A percentile compares a stretch with the other conserved stretches of the same genome.
phyloP scores from a whole-genome alignment of 768 basidiomycete genomes.

The Suillus decipiens region DNA sequence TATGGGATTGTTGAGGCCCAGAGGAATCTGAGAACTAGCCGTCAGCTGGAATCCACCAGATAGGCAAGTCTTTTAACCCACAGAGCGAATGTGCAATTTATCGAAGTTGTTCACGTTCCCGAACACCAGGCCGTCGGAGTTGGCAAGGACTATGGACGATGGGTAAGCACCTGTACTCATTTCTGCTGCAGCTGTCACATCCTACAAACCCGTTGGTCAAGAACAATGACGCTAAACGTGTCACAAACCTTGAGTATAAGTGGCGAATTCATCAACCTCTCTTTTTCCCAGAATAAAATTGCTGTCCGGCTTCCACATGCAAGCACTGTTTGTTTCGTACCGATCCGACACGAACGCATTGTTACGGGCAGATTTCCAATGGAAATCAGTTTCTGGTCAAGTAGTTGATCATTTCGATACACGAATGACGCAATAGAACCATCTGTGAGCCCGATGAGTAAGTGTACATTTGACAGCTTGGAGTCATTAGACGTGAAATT shows the following conservation, averaged over 20 bases:
- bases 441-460: constrained; percentile 76
- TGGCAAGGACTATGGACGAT: constrained; percentile 60
- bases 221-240: background rate
- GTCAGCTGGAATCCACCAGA: constrained; percentile 9
- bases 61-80: constrained; percentile 33
- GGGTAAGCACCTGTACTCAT: constrained; percentile 51
- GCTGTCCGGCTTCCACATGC: constrained; percentile 72
- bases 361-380: constrained; percentile 70
- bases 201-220: constrained; percentile 33
- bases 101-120: constrained; percentile 68
- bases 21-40: constrained; percentile 49
- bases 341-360: constrained; percentile 56
- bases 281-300: constrained; percentile 67
- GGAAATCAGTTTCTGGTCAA: constrained; percentile 58
- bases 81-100: constrained; percentile 81
- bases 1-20: constrained; percentile 74
- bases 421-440: constrained; percentile 65
- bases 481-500: constrained; percentile 54
- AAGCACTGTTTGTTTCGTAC: constrained; percentile 58
- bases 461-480: constrained; percentile 40
- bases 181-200: constrained; percentile 52
- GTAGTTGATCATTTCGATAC: constrained; percentile 42
- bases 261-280: constrained; percentile 65
- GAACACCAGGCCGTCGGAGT: constrained; percentile 55
- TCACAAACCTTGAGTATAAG: constrained; percentile 64